A percentile compares a stretch with the other conserved stretches of the same genome.
These are phyloP conservation scores for Gossypium ekmanianum DNA, from an alignment of 345 rosid genomes.

Conservation along the genomic window DNA sequence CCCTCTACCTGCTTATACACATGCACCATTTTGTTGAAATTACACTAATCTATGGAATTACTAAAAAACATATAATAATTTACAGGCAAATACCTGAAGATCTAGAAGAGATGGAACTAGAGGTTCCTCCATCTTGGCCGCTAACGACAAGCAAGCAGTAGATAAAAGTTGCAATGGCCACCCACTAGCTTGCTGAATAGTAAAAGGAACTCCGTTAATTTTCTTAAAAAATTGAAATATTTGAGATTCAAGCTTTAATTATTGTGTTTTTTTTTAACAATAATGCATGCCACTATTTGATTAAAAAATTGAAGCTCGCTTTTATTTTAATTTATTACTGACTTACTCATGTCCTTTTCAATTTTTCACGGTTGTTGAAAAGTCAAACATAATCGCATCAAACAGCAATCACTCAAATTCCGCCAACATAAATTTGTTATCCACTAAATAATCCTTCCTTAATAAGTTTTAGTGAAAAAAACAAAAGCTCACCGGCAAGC, in stretches of 20 bases:
- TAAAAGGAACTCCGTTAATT: neutral
- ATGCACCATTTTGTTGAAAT: neutral
- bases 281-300: neutral
- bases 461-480: slow-evolving; percentile 11
- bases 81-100: slow-evolving; percentile 58
- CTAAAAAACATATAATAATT: neutral
- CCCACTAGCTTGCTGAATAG: slow-evolving; percentile 54
- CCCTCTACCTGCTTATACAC: slow-evolving; percentile 52
- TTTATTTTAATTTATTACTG: neutral
- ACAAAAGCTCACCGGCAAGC: slow-evolving; percentile 59
- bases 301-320: neutral
- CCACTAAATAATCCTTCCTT: neutral
- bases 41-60: neutral
- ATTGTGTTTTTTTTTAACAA: too few species aligned
- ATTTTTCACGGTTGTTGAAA: slow-evolving; percentile 25
- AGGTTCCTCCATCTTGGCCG: slow-evolving; percentile 98
- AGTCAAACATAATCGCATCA: slow-evolving; percentile 32
- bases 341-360: slow-evolving; percentile 26
- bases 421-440: slow-evolving; percentile 14
- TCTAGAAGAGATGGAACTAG: slow-evolving; percentile 78
- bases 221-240: too few species aligned
- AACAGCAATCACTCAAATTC: slow-evolving; percentile 21
- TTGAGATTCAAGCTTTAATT: too few species aligned
- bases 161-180: slow-evolving; percentile 95
- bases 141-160: slow-evolving; percentile 88